Base-by-base conservation (phyloP, 345 rosid genomes). In the Zanthoxylum bungeanum region DNA sequence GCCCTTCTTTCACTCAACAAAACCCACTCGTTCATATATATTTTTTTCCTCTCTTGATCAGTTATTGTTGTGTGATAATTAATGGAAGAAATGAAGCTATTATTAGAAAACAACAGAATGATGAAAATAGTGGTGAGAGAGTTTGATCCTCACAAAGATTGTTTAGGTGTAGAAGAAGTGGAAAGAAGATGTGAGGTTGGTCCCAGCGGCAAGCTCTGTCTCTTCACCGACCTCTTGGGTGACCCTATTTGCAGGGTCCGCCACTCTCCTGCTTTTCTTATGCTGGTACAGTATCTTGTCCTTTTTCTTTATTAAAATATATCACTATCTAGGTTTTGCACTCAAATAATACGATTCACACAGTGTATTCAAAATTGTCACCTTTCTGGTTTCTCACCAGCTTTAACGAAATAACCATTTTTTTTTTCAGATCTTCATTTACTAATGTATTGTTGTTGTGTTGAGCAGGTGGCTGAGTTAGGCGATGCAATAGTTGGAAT, bases 231-330 rank as follows among this genome's bases (percentile, higher is more conserved):
- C 88, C 97, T 91, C 75, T 73, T 93, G 71, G 99, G 99, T 66
- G 98, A 96, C 87, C 99, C 99, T 24, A 81, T 93, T 66, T 92
- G 96, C 93, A 84, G 99, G 85, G 91, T 93, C 92, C 98, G 98
- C 85, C 86, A 93, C 68, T 96, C 94, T 66, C 97, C 98, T 57
- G 89, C 93, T 77, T 96, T 89, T 70, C 94, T 87, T 85, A 96
- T 96, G 97, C 87, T 96, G 96, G 99, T 92, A 80, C 66, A 27
- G 17, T 40, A 40, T 12, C 14, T 14, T 14, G 3, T 0, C 1
- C 47, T 19, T 14, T 4, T 4, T 44, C 49, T 44, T 19, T 44
- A 44, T 3, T 44, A 0, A 44, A 1, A 0, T 12, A 44, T 19
- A 44, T 44, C 49, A 44, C n/a, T 44, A 14, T 5, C 19, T 44